Percentiles rank a stretch among this genome's conserved stretches.
phyloP scores from a whole-genome alignment of 352 stramenopile species.

The Phytopythium kandeliae region DNA sequence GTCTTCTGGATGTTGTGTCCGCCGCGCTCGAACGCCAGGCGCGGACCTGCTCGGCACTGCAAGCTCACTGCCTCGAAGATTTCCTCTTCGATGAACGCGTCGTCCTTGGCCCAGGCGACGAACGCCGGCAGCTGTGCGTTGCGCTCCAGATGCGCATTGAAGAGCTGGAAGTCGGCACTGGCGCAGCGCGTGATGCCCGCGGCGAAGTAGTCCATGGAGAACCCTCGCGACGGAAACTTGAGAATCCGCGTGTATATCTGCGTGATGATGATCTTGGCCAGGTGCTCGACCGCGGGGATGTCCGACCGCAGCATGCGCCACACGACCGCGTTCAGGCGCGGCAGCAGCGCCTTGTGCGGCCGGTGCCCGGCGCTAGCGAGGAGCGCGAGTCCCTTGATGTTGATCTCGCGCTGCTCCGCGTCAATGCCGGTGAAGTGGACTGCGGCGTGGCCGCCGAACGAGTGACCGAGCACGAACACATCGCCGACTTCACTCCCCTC shows the following conservation, averaged over 20 bases:
- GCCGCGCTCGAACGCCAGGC: slow-evolving; percentile 37
- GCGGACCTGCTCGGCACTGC: slow-evolving; percentile 22
- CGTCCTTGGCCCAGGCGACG: slow-evolving; percentile 52
- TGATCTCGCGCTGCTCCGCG: slow-evolving; percentile 17
- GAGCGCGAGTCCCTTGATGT: slow-evolving; percentile 38
- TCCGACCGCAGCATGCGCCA: slow-evolving; percentile 24
- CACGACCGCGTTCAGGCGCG: slow-evolving; percentile 23
- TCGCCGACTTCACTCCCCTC: slow-evolving; percentile 9
- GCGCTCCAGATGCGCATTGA: slow-evolving; percentile 22
- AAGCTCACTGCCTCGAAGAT: slow-evolving; percentile 37
- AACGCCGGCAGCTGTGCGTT: slow-evolving; percentile 25
- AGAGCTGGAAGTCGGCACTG: slow-evolving; percentile 35
- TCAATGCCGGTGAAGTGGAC: slow-evolving; percentile 45
- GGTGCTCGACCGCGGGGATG: slow-evolving; percentile 9
- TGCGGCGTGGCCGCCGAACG: slow-evolving; percentile 52
- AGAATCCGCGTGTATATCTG: slow-evolving; percentile 41
- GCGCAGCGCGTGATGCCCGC: slow-evolving; percentile 46
- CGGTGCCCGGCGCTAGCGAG: slow-evolving; percentile 39
- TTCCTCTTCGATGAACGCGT: slow-evolving; percentile 53
- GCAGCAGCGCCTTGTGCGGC: slow-evolving; percentile 36
- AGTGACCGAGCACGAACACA: slow-evolving; percentile 59
- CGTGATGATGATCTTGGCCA: slow-evolving; percentile 24
- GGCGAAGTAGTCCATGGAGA: slow-evolving; percentile 44
- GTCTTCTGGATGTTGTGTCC: slow-evolving; percentile 82
- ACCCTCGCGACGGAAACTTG: slow-evolving; percentile 34